phyloP scores from a whole-genome alignment of 2,329 filamentous ascomycete genomes.

The Saccharata proteae region DNA sequence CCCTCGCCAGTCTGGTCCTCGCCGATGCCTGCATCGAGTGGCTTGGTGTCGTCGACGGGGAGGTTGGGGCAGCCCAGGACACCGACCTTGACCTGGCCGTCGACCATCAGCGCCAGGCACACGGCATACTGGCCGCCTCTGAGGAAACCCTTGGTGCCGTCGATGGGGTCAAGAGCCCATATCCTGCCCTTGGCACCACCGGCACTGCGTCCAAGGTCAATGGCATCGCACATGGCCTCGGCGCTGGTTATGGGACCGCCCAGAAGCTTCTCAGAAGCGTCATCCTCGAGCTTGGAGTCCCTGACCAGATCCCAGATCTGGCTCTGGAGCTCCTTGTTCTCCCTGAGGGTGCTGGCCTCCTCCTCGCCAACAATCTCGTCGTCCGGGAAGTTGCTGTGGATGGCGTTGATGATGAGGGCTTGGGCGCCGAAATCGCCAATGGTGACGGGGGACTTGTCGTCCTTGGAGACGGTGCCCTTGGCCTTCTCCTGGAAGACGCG shows the following conservation, averaged over 20 bases:
- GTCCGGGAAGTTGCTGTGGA: conserved; percentile 76
- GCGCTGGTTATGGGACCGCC: conserved; percentile 56
- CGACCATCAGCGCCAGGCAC: conserved; percentile 80
- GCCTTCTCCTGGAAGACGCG: conserved; percentile 75
- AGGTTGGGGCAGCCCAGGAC: conserved; percentile 94
- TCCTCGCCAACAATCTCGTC: conserved; percentile 94
- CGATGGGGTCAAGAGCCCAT: conserved; percentile 95
- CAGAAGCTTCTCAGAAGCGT: conserved; percentile 51
- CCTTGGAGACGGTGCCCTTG: conserved; percentile 89
- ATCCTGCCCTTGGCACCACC: conserved; percentile 67
- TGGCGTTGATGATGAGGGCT: conserved; percentile 84
- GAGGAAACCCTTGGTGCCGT: conserved; percentile 95
- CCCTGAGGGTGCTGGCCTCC: conserved; percentile 68
- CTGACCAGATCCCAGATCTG: conserved; percentile 79
- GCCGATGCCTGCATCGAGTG: conserved; percentile 60
- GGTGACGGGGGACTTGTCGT: conserved; percentile 92
- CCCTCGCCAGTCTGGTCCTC: conserved; percentile 62
- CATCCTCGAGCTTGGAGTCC: conserved; percentile 56
- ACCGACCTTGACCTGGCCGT: conserved; percentile 87
- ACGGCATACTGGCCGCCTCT: conserved; percentile 95
- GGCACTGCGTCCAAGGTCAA: conserved; percentile 50
- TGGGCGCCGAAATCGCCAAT: conserved; percentile 97
- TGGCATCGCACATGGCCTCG: conserved; percentile 49
- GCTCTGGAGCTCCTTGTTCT: conserved; percentile 55
- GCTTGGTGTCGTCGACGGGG: conserved; percentile 67